Percentiles rank a stretch among this genome's conserved stretches.
Evolutionary conservation across 148 eudicot genomes (phyloP).

Genomic region (Persicaria tinctoria): DNA sequence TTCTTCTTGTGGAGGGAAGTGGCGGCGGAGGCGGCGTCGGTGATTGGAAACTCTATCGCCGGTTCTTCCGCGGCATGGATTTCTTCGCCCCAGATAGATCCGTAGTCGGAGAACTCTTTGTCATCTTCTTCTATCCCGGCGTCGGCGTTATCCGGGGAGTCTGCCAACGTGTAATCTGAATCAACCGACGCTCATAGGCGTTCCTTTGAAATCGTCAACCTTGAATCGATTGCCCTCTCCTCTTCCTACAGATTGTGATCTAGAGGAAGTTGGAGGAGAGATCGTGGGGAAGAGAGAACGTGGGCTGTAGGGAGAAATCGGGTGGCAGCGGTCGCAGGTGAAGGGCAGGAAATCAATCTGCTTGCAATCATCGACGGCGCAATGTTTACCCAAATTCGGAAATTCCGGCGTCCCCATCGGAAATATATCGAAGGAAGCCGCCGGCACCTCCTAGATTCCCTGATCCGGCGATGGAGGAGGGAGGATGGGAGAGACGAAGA

Average conservation of each 20-base stretch:
- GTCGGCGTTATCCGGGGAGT: not conserved
- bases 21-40: not conserved
- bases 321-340: constrained; percentile 77
- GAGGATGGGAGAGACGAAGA: no score
- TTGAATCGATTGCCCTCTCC: no score
- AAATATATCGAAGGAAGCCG: no score
- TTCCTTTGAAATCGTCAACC: no score
- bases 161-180: not conserved
- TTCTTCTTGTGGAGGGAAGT: not conserved
- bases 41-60: not conserved
- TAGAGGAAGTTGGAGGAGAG: no score
- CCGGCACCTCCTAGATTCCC: no score
- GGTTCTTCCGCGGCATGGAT: not conserved
- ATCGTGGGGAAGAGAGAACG: no score
- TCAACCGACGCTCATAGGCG: not conserved
- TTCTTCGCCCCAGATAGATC: not conserved
- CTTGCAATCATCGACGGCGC: constrained; percentile 60
- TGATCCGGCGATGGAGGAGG: no score
- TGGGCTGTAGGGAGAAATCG: constrained; percentile 21
- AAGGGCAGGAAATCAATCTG: constrained; percentile 92
- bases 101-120: not conserved
- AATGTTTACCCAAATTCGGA: constrained; percentile 17
- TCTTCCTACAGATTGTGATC: no score
- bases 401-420: no score
- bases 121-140: not conserved